Base-by-base conservation (phyloP, 1,284 basidiomycete species). In the Jaminaea rosea region DNA sequence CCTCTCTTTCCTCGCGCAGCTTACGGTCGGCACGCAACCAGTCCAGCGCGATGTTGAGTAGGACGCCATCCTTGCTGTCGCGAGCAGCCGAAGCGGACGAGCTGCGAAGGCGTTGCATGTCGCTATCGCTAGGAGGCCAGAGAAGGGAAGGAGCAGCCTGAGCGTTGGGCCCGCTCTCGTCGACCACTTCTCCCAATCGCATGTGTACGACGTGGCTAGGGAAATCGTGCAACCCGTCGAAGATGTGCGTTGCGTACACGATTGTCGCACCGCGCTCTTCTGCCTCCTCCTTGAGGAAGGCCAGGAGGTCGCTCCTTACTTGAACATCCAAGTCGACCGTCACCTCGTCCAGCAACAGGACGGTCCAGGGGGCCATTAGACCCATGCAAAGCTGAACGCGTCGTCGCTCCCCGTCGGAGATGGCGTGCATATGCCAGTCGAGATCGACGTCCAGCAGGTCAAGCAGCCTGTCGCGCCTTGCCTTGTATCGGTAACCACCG, bases 321-420 rank as follows among this genome's bases (percentile, higher is more conserved):
- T 97, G 82, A 5, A 97, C 92, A 66, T 99, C 94, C n/a, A 99
- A 79, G 74, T 99, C 94, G 28, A 98, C 94, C 0, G 93, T 98
- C 48, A 97, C 91, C 79, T 99, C 94, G 69, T 98, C 93, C 7
- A 98, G 81, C 4, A 98, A 78, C 4, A 99, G 77, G 19, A 98
- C 81, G 63, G 94, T 85, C 90, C 91, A 99, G 29, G 88, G 85
- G 23, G 81, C 81, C 94, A 99, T 98, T 23, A 99, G 80, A 2
- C 94, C 94, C 81, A 96, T 93, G 61, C 88, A 89, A 23, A 98
- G 83, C 75, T 99, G 94, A 3, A 98, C 91, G 1, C 88, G 78
- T 26, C 94, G 81, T 29, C 93, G 81, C 77, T 98, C 94, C 39
- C 94, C 94, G 72, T 99, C 94, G 15, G 88, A 92, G 60, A 98